A percentile compares a stretch with the other conserved stretches of the same genome.
These are phyloP conservation scores for Wickerhamomyces xylosicus DNA, from an alignment of 805 yeast species.

Conservation along the genomic window DNA sequence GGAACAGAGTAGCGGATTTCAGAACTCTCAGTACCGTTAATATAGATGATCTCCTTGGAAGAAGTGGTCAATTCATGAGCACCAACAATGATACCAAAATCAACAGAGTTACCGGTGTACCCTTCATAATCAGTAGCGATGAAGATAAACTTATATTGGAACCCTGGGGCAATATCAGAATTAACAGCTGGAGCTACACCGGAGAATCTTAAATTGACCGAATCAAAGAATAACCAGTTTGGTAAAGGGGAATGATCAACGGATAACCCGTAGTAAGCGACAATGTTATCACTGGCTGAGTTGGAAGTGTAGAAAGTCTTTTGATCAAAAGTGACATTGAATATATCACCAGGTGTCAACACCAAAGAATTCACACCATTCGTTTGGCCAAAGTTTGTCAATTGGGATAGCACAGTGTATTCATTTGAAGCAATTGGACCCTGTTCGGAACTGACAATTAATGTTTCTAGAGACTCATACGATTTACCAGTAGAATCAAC, in stretches of 20 bases:
- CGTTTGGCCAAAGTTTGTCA: constrained; percentile 59
- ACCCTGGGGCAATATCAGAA: constrained; percentile 82
- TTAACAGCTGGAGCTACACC: constrained; percentile 87
- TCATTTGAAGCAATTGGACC: constrained; percentile 40
- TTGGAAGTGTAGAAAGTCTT: constrained; percentile 48
- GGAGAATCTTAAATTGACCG: constrained; percentile 49
- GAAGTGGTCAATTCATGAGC: constrained; percentile 76
- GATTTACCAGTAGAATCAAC: constrained; percentile 54
- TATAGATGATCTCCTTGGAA: constrained; percentile 39
- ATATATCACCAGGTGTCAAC: constrained; percentile 56
- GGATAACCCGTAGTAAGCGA: constrained; percentile 74
- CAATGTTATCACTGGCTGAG: constrained; percentile 29
- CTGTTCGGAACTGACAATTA: constrained; percentile 48
- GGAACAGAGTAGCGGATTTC: constrained; percentile 51
- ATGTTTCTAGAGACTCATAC: constrained; percentile 37
- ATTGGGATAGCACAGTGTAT: constrained; percentile 37
- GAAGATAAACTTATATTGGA: constrained; percentile 54
- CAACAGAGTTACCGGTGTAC: constrained; percentile 57
- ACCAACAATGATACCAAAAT: constrained; percentile 72
- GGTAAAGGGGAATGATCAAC: constrained; percentile 82
- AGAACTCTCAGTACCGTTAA: constrained; percentile 61
- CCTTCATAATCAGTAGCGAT: constrained; percentile 76
- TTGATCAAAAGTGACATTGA: constrained; percentile 53
- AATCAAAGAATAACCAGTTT: constrained; percentile 73
- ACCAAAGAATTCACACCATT: constrained; percentile 72